phyloP scores from a whole-genome alignment of 148 eudicot genomes.

The Simmondsia chinensis region DNA sequence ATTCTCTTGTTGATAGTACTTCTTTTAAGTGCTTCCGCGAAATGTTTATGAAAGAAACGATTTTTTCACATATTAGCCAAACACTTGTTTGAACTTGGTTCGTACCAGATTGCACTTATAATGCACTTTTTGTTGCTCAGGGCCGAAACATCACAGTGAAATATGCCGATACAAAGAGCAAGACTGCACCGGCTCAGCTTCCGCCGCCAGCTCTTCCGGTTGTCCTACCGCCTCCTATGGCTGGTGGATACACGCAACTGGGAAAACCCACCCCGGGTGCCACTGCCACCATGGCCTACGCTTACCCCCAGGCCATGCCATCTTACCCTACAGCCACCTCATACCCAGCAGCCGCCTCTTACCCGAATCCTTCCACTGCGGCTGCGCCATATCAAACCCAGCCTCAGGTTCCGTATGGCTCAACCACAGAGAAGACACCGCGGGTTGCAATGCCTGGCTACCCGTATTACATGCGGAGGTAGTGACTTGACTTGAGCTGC shows the following conservation, averaged over 20 bases:
- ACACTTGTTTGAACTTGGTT: neutral
- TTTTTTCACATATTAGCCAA: neutral
- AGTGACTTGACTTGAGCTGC: no score
- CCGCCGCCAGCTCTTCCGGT: constrained; percentile 30
- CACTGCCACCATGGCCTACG: constrained; percentile 24
- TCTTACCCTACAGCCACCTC: constrained; percentile 26
- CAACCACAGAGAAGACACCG: constrained; percentile 5
- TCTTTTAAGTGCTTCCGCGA: no score
- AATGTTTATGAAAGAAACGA: neutral
- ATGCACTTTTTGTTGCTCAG: constrained; percentile 18
- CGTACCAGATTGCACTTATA: neutral
- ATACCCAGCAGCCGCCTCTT: constrained; percentile 25
- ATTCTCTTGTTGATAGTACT: no score
- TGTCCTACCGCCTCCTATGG: constrained; percentile 16
- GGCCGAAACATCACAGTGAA: constrained; percentile 52
- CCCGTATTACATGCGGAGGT: constrained; percentile 37
- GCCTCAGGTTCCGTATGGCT: constrained; percentile 28
- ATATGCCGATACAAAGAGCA: constrained; percentile 47
- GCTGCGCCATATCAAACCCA: constrained; percentile 24
- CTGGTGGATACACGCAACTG: constrained; percentile 24
- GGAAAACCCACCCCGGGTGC: constrained; percentile 16
- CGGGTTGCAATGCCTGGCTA: constrained; percentile 26
- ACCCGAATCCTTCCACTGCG: constrained; percentile 25
- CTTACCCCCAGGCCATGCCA: constrained; percentile 25
- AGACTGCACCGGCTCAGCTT: constrained; percentile 17